Evolutionary conservation across 805 yeast species (phyloP).

Genomic region (Candida germanica): DNA sequence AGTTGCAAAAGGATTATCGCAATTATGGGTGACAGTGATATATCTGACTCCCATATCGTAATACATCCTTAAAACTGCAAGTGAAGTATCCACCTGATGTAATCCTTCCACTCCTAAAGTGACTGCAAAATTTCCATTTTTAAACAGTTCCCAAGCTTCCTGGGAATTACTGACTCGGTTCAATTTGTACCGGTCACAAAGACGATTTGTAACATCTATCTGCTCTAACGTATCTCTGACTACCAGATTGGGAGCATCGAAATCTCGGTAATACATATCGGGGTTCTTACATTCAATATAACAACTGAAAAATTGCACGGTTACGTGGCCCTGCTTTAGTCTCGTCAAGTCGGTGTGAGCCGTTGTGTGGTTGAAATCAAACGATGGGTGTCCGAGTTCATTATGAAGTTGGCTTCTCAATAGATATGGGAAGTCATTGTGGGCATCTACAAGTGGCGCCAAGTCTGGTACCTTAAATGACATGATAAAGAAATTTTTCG

Average conservation of each 20-base stretch:
- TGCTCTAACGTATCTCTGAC: conserved; percentile 56
- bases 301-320: conserved; percentile 50
- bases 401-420: conserved; percentile 45
- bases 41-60: conserved; percentile 52
- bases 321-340: conserved; percentile 43
- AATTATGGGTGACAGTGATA: conserved; percentile 52
- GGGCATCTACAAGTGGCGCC: conserved; percentile 45
- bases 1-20: conserved; percentile 57
- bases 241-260: conserved; percentile 40
- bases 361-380: conserved; percentile 39
- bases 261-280: conserved; percentile 41
- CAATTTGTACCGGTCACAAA: conserved; percentile 40
- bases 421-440: conserved; percentile 52
- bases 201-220: conserved; percentile 47
- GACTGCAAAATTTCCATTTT: conserved; percentile 37
- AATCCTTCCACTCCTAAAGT: conserved; percentile 54
- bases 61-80: conserved; percentile 48
- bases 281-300: conserved; percentile 42
- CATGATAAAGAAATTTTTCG: too few relatives aligned
- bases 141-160: conserved; percentile 38
- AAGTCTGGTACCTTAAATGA: not conserved
- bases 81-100: conserved; percentile 49
- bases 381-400: conserved; percentile 26
- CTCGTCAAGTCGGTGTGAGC: conserved; percentile 45
- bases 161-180: conserved; percentile 39